phyloP scores from a whole-genome alignment of 192 early-diverging fungal species.

The Lobosporangium transversale region DNA sequence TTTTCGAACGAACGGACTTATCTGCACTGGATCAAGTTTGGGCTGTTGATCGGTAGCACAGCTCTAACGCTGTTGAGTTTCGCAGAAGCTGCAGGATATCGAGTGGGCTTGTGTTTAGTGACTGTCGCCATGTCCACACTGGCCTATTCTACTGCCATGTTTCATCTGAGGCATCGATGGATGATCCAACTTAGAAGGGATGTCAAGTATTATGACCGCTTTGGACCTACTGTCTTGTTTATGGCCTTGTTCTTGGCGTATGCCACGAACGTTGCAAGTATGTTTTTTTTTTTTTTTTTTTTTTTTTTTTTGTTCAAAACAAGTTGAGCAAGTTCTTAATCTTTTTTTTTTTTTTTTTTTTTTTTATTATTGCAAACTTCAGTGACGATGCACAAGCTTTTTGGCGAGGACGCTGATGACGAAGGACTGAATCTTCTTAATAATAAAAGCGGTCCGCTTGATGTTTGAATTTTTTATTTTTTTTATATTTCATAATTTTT shows the following conservation, averaged over 20 bases:
- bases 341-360: neutral
- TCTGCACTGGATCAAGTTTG: constrained; percentile 82
- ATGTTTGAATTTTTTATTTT: constrained; percentile 1
- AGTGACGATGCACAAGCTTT: constrained; percentile 22
- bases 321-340: neutral
- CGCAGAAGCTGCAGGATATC: neutral
- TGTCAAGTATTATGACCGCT: constrained; percentile 25
- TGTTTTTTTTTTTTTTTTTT: constrained; percentile 24
- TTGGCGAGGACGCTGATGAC: constrained; percentile 2
- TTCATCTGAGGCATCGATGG: constrained; percentile 37
- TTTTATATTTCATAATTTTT: too few relatives aligned
- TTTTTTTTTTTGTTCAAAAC: neutral
- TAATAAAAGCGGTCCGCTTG: neutral
- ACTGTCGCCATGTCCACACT: constrained; percentile 27
- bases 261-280: constrained; percentile 38
- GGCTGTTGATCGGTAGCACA: constrained; percentile 69
- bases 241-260: constrained; percentile 30
- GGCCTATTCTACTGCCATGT: constrained; percentile 28
- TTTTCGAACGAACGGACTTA: constrained; percentile 94
- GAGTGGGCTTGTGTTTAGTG: constrained; percentile 32
- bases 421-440: constrained; percentile 18
- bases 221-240: constrained; percentile 31
- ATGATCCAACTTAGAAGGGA: constrained; percentile 30
- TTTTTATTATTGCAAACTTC: neutral
- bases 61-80: constrained; percentile 69